Evolutionary conservation across 441 rosid species (phyloP).

Genomic region (Erysimum pusillum): DNA sequence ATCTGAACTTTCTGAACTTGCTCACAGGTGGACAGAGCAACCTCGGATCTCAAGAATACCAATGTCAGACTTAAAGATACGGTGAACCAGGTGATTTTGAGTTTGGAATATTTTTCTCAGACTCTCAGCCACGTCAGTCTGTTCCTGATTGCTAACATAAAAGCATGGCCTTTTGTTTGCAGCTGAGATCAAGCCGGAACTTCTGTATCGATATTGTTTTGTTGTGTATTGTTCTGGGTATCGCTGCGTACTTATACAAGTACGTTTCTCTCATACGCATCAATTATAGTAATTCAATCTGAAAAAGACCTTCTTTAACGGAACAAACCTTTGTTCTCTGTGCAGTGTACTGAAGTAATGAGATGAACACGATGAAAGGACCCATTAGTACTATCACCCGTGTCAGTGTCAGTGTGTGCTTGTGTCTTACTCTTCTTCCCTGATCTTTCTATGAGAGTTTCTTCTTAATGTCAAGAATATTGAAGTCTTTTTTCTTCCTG

Average conservation of each 20-base stretch:
- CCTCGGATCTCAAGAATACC: conserved; percentile 92
- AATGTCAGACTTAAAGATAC: conserved; percentile 94
- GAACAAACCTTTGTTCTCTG: conserved; percentile 37
- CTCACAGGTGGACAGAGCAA: conserved; percentile 89
- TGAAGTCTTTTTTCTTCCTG: conserved; percentile 9
- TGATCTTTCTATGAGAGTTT: conserved; percentile 22
- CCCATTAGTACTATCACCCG: conserved; percentile 25
- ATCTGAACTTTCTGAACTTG: conserved; percentile 22
- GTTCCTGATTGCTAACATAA: conserved; percentile 25
- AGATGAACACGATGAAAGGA: conserved; percentile 37
- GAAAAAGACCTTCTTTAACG: conserved; percentile 3
- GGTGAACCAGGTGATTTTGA: conserved; percentile 79
- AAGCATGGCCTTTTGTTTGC: conserved; percentile 44
- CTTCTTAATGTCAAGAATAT: conserved; percentile 20
- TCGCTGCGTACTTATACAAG: conserved; percentile 97
- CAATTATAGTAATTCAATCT: neutral
- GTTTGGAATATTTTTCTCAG: conserved; percentile 25
- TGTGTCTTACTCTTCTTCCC: conserved; percentile 22
- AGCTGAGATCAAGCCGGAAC: conserved; percentile 95
- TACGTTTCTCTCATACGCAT: conserved; percentile 50
- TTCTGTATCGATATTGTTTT: conserved; percentile 90
- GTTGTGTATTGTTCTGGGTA: conserved; percentile 83
- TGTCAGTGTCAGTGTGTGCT: conserved; percentile 26
- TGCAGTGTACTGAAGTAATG: conserved; percentile 82
- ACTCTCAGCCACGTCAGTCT: neutral